Evolutionary conservation across 805 yeast species (phyloP), one percentile per base, ranked within the genome.

Genomic region (Saccharomycopsis selenospora): DNA sequence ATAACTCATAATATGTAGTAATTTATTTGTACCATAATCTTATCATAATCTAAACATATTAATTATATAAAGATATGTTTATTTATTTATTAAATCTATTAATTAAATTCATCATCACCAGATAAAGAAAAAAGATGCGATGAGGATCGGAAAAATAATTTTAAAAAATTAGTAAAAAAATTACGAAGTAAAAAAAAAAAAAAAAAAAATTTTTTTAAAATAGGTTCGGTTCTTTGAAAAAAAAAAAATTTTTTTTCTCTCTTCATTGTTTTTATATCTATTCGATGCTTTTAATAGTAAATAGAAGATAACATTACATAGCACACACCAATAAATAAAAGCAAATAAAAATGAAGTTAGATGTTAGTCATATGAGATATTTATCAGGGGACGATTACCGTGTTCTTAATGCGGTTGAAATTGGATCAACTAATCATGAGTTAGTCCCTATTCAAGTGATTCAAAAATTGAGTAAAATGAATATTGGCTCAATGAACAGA

Each of bases 291-390:
- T 27, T 27, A 8, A 8, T 8, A 27, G 13, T 8, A 27, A 27
- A 27, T 8, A 27, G 13, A 27, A 27, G 13, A 27, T n/a, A n/a
- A n/a, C n/a, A n/a, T n/a, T n/a, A n/a, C n/a, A 8, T 27, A 27
- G 30, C 30, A 8, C 30, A 27, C 13, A 8, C 13, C 40, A 36
- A 14, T 8, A n/a, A 36, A 36, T 11, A 36, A 14, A 11, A 8
- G 22, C 40, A 36, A 2, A 26, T 2, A 40, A 70, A 43, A 33
- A 91, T 93, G 97, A 93, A 89, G 75, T 71, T 93, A 46, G 97
- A 93, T 57, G 85, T 95, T 0, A 72, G 93, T 6, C 95, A 88
- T 65, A 87, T 93, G 96, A 75, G 98, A 63, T 93, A 93, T 62
- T 70, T 93, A 62, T 81, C 95, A 55, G 73, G 82, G 4, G 97